Evolutionary conservation across 352 stramenopile species (phyloP).

Genomic region (Phytopythium kandeliae): DNA sequence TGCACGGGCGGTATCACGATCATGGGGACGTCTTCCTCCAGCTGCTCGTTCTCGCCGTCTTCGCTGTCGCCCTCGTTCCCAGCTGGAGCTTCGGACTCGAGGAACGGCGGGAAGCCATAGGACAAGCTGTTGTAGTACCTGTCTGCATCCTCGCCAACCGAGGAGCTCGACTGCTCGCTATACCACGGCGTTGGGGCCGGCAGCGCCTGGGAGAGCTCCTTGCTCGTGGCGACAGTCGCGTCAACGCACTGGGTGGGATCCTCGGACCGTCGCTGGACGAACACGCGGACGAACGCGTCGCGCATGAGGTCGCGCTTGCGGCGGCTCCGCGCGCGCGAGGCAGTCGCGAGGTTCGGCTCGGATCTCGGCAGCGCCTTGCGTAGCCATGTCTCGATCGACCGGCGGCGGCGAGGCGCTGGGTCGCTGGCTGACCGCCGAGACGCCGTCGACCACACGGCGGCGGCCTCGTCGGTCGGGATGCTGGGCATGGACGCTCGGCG

Average conservation of each 20-base stretch:
- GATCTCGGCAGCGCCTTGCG: neutral
- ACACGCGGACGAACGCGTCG: slow-evolving; percentile 12
- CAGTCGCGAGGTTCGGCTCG: neutral
- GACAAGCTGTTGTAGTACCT: neutral
- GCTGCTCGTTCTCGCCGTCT: slow-evolving; percentile 11
- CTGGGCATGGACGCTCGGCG: neutral
- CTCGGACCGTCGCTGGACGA: neutral
- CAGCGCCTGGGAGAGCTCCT: neutral
- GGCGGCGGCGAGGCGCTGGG: neutral
- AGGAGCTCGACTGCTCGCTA: neutral
- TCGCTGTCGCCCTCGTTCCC: slow-evolving; percentile 3
- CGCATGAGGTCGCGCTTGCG: slow-evolving; percentile 17
- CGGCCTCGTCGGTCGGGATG: neutral
- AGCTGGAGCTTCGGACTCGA: neutral
- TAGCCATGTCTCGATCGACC: neutral
- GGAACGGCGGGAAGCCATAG: neutral
- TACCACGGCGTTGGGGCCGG: neutral
- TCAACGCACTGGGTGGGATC: neutral
- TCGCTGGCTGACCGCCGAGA: neutral
- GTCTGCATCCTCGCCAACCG: neutral
- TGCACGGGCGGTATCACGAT: slow-evolving; percentile 25
- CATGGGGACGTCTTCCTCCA: slow-evolving; percentile 3
- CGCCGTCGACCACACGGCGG: neutral
- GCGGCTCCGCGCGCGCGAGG: neutral
- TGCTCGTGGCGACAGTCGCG: neutral